Conservation (phyloP, 179 eudicot species). For the Spergularia azorica region DNA sequence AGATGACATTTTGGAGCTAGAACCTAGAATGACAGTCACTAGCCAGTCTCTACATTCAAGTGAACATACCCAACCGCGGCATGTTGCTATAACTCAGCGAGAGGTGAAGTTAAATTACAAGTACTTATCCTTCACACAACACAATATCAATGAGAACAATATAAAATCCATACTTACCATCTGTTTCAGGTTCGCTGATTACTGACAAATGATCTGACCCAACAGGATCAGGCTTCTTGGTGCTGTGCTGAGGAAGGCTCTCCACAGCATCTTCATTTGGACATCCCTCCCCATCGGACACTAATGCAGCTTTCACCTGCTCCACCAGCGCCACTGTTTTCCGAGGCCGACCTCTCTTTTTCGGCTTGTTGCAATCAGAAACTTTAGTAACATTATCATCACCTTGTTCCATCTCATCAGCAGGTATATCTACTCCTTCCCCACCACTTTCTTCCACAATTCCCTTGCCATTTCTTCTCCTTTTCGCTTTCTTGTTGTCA, state of each 20-base stretch:
- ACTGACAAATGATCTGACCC: not conserved
- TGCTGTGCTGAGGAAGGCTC: not conserved
- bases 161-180: constrained; percentile 22
- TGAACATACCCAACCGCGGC: not conserved
- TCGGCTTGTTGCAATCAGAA: not conserved
- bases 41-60: not conserved
- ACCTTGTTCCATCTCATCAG: not conserved
- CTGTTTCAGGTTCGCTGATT: not conserved
- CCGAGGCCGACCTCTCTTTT: constrained; percentile 1
- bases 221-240: constrained; percentile 7
- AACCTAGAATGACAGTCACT: not conserved
- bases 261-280: constrained; percentile 4
- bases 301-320: not conserved
- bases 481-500: constrained; percentile 17
- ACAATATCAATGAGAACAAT: not conserved
- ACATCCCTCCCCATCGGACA: not conserved
- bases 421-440: not conserved
- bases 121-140: not conserved
- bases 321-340: constrained; percentile 12
- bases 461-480: constrained; percentile 11
- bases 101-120: not conserved
- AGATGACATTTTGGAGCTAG: not conserved
- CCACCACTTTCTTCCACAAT: constrained; percentile 8
- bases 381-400: constrained; percentile 14
- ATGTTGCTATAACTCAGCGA: not conserved